Evolutionary conservation across 768 basidiomycete species (phyloP), one percentile per base, ranked within the genome.

Genomic region (Panaeolus papilionaceus): DNA sequence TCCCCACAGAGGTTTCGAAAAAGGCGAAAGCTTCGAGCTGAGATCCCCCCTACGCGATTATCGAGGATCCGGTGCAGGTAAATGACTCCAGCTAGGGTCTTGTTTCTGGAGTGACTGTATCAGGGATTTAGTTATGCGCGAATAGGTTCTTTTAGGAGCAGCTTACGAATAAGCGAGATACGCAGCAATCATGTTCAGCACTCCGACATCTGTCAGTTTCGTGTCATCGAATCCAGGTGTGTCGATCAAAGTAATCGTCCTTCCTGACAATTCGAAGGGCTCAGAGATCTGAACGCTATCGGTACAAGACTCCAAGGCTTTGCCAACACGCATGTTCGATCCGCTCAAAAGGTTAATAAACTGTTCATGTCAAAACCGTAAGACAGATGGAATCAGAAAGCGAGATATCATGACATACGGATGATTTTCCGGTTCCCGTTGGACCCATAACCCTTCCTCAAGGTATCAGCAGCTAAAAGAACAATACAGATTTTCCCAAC

Each of bases 211-310:
- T 58, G 79, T 83, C 61, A 77, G 79, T 3, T 74, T 78, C 3
- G 86, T 84, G 70, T 88, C 86, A 68, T 88, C 88, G 66, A 88
- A 89, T 5, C 88, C 88, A 0, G 88, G 88, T 0, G 88, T 89
- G 69, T 89, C 88, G 58, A 89, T 82, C 18, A 89, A 72, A 0
- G 76, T 82, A 40, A 88, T 78, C 16, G 65, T 71, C 10, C 74
- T 75, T 2, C 81, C 84, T 45, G 84, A 81, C 11, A 86, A 71
- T 28, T 75, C 69, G 70, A 88, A 86, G 0, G 83, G 75, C 9
- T 78, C 68, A 0, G 84, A 78, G 3, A 80, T 75, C 64, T 83
- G 79, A 1, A 89, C 82, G 10, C 76, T 76, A 54, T 73, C 77
- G 0, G 88, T 89, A 69, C 85, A 88, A 16, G 87, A 89, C 64